Evolutionary conservation across 2,329 filamentous ascomycete genomes (phyloP).

Genomic region (Talaromyces sp.): DNA sequence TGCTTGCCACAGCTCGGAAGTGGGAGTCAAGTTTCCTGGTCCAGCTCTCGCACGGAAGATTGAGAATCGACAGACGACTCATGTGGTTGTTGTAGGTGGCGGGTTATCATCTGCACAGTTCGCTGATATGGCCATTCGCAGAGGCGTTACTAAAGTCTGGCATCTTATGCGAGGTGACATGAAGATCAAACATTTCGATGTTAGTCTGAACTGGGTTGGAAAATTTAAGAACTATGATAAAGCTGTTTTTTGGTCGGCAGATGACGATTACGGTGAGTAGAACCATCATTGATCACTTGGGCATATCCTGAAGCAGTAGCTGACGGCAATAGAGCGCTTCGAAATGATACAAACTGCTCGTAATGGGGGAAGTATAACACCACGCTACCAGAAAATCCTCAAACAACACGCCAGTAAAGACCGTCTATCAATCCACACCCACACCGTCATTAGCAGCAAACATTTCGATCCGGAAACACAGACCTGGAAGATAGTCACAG

Average conservation of each 20-base stretch:
- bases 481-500: slow-evolving; percentile 51
- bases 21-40: slow-evolving; percentile 53
- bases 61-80: slow-evolving; percentile 47
- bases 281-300: no score
- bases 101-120: slow-evolving; percentile 73
- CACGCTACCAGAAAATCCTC: slow-evolving; percentile 61
- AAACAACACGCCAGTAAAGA: slow-evolving; percentile 53
- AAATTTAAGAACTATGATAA: slow-evolving; percentile 77
- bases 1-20: slow-evolving; percentile 61
- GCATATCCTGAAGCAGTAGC: neutral
- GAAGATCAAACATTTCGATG: slow-evolving; percentile 69
- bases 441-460: slow-evolving; percentile 53
- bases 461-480: slow-evolving; percentile 45
- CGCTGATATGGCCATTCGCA: slow-evolving; percentile 59
- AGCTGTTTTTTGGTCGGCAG: slow-evolving; percentile 70
- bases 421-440: slow-evolving; percentile 52
- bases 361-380: slow-evolving; percentile 71
- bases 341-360: slow-evolving; percentile 62
- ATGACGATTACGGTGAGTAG: slow-evolving; percentile 55
- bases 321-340: slow-evolving; percentile 50
- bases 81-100: slow-evolving; percentile 66
- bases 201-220: slow-evolving; percentile 72
- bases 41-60: slow-evolving; percentile 51
- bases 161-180: slow-evolving; percentile 59
- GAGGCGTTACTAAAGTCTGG: slow-evolving; percentile 63